Conservation (phyloP, 768 basidiomycete genomes). For the Amanita pseudoporphyria region DNA sequence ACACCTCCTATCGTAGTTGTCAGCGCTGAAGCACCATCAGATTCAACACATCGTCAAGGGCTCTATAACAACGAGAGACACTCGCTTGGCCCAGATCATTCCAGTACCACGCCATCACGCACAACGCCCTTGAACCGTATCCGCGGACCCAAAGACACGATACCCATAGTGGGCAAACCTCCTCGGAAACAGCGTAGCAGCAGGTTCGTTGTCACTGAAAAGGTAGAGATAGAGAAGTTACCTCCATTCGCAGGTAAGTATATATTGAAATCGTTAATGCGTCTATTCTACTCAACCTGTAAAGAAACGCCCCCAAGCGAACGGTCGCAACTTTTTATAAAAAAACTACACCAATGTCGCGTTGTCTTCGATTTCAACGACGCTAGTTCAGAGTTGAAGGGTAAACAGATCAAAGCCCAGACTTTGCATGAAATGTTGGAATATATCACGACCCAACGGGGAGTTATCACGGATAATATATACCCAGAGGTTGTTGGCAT, state of each 20-base stretch:
- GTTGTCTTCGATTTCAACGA: slow-evolving; percentile 99
- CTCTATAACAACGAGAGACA: slow-evolving; percentile 39
- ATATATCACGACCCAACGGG: slow-evolving; percentile 94
- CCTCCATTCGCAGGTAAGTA: slow-evolving; percentile 80
- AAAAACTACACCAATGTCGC: slow-evolving; percentile 91
- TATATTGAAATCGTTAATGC: neutral
- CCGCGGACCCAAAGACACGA: slow-evolving; percentile 88
- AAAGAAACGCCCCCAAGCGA: slow-evolving; percentile 85
- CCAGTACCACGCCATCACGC: slow-evolving; percentile 51
- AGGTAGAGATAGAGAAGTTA: slow-evolving; percentile 90
- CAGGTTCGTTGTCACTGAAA: slow-evolving; percentile 92
- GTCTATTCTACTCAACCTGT: neutral
- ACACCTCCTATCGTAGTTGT: slow-evolving; percentile 85
- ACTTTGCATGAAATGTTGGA: slow-evolving; percentile 98
- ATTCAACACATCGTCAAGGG: slow-evolving; percentile 31
- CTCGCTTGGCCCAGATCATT: slow-evolving; percentile 36
- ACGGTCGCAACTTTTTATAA: slow-evolving; percentile 85
- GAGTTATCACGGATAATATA: slow-evolving; percentile 92
- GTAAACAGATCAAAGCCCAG: slow-evolving; percentile 98
- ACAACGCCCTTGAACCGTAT: slow-evolving; percentile 64
- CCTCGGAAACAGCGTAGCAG: slow-evolving; percentile 97
- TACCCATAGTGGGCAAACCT: slow-evolving; percentile 92
- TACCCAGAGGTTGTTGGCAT: slow-evolving; percentile 99
- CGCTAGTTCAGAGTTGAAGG: slow-evolving; percentile 88
- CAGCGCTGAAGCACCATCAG: slow-evolving; percentile 55